These are phyloP conservation scores for Medicago ruthenica DNA, from an alignment of 306 rosid species.

Conservation along the genomic window DNA sequence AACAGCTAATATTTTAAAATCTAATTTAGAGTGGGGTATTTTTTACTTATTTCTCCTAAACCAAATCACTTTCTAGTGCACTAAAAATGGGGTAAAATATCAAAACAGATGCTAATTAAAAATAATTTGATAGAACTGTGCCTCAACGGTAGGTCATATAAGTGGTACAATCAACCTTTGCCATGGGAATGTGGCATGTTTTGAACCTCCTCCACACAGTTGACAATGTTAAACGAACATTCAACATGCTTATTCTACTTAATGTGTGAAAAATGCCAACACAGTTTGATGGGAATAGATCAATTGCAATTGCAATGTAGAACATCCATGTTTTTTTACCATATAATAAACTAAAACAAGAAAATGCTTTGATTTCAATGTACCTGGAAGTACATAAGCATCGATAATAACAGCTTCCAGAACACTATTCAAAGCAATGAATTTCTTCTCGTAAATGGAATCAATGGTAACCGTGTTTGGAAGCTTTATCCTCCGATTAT, in stretches of 20 bases:
- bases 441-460: constrained; percentile 78
- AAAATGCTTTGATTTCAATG: background rate
- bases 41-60: constrained; percentile 14
- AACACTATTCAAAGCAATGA: constrained; percentile 73
- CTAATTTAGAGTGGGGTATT: background rate
- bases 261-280: background rate
- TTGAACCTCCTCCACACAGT: constrained; percentile 1
- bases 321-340: background rate
- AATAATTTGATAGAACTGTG: background rate
- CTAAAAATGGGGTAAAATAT: background rate
- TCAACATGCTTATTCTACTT: background rate
- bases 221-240: constrained; percentile 10
- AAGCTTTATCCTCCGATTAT: constrained; percentile 67
- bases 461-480: constrained; percentile 82
- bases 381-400: constrained; percentile 87
- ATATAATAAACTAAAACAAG: background rate
- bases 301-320: background rate
- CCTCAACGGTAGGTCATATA: background rate
- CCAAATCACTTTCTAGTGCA: constrained; percentile 12
- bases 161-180: background rate
- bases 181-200: background rate
- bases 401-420: constrained; percentile 77
- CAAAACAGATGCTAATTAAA: constrained; percentile 24
- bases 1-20: background rate
- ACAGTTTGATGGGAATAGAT: background rate